Evolutionary conservation across 2,329 filamentous ascomycete species (phyloP), one percentile per base, ranked within the genome.

Genomic region (Leptographium lundbergii): DNA sequence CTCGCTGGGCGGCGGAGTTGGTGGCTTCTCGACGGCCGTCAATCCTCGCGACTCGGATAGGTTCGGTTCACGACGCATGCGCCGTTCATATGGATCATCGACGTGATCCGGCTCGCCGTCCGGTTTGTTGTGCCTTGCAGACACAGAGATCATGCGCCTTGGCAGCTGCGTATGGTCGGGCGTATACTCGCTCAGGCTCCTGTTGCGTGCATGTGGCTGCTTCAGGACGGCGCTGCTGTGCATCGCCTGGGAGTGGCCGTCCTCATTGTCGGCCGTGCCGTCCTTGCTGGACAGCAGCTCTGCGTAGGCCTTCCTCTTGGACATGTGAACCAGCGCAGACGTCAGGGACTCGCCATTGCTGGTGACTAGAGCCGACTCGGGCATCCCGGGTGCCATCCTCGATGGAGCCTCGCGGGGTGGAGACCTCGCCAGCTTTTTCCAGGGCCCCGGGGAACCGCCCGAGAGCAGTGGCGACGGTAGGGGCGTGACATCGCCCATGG

Each of bases 121-220:
- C 57, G 66, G 71, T 66, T 67, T 77, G 64, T 69, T 68, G 60
- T 81, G 81, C 2, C 84, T 76, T 0, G 84, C 84, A 6, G 86
- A 87, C 19, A 94, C 84, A 0, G 87, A 89, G 59, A 88, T 80
- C 63, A 89, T 85, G 51, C 90, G 82, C 67, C 84, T 88, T 0
- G 86, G 79, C 56, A 87, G 80, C 51, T 84, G 78, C 63, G 86
- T 75, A 6, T 81, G 75, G 58, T 94, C 88, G 2, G 91, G 90
- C 0, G 84, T 79, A 70, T 95, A 96, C 64, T 96, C 91, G 74
- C 91, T 96, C 29, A 94, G 75, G 71, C 91, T 96, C 66, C 91
- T 81, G 69, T 94, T 91, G 61, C 88, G 81, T 14, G 76, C 75
- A 69, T 89, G 88, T 17, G 65, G 50, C 65, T 70, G 59, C 34